phyloP scores from a whole-genome alignment of 2,329 filamentous ascomycete species.

The Exophiala sp. region DNA sequence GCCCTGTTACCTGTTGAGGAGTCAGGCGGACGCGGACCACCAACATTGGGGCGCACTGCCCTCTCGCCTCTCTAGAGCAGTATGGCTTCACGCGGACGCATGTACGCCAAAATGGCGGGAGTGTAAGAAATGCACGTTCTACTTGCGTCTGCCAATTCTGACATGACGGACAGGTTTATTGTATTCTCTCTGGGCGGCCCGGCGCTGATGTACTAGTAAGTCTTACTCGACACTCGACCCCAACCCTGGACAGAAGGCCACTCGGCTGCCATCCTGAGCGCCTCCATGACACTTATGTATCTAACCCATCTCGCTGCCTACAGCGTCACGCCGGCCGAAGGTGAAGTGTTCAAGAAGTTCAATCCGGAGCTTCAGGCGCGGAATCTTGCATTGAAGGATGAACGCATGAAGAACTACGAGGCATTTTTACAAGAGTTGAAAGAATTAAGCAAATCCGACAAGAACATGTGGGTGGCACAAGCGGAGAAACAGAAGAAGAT shows the following conservation, averaged over 20 bases:
- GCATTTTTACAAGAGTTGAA: slow-evolving; percentile 81
- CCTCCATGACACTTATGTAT: not conserved
- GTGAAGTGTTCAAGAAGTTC: slow-evolving; percentile 86
- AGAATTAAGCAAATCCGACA: slow-evolving; percentile 85
- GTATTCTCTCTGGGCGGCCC: slow-evolving; percentile 75
- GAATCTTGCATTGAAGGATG: slow-evolving; percentile 73
- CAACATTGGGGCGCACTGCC: no score
- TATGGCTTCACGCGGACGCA: slow-evolving; percentile 36
- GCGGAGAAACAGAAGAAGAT: slow-evolving; percentile 37
- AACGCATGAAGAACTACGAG: slow-evolving; percentile 81
- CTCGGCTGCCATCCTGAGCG: not conserved
- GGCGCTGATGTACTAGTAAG: slow-evolving; percentile 66
- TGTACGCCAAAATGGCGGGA: slow-evolving; percentile 65
- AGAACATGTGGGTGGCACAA: slow-evolving; percentile 62
- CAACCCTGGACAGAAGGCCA: slow-evolving; percentile 5
- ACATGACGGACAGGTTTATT: not conserved
- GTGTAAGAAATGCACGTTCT: slow-evolving; percentile 47
- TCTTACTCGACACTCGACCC: not conserved
- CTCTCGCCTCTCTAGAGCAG: not conserved
- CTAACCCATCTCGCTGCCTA: not conserved
- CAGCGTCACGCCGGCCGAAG: slow-evolving; percentile 66
- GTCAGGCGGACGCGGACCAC: no score
- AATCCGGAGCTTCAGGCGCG: slow-evolving; percentile 91
- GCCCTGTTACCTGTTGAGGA: no score
- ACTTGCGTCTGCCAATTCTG: slow-evolving; percentile 3